Evolutionary conservation across 768 basidiomycete genomes (phyloP).

Genomic region (Pleurotus platypus): DNA sequence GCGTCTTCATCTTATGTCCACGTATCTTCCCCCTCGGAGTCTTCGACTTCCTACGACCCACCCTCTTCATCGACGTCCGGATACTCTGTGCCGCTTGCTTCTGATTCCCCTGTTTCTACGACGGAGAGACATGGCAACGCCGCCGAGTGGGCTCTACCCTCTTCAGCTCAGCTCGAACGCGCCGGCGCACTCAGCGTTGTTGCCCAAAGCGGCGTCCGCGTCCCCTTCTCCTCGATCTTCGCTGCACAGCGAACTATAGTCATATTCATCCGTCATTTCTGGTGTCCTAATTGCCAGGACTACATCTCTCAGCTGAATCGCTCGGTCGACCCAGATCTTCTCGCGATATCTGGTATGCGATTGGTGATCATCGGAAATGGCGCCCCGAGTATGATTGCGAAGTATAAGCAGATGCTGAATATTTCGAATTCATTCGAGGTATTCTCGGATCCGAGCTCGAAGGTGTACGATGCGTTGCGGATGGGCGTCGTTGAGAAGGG

Average conservation of each 20-base stretch:
- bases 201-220: conserved; percentile 60
- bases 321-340: conserved; percentile 40
- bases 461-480: conserved; percentile 70
- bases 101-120: background rate
- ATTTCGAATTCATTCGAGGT: conserved; percentile 67
- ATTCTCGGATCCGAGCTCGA: conserved; percentile 75
- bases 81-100: background rate
- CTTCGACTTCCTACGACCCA: conserved; percentile 2
- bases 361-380: conserved; percentile 80
- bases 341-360: conserved; percentile 33
- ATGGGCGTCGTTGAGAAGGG: conserved; percentile 37
- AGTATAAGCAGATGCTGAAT: conserved; percentile 74
- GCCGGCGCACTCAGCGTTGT: conserved; percentile 65
- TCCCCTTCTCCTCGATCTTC: conserved; percentile 70
- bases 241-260: conserved; percentile 55
- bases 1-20: conserved; percentile 3
- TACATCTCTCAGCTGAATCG: conserved; percentile 68
- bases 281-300: conserved; percentile 86
- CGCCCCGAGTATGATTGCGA: conserved; percentile 68
- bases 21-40: conserved; percentile 2
- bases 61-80: conserved; percentile 5
- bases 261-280: conserved; percentile 86
- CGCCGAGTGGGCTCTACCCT: conserved; percentile 49
- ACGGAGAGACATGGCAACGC: background rate
- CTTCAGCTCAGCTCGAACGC: conserved; percentile 48